A percentile compares a stretch with the other conserved stretches of the same genome.
phyloP scores from a whole-genome alignment of 2,329 filamentous ascomycete species.

The Aureobasidium sp. region DNA sequence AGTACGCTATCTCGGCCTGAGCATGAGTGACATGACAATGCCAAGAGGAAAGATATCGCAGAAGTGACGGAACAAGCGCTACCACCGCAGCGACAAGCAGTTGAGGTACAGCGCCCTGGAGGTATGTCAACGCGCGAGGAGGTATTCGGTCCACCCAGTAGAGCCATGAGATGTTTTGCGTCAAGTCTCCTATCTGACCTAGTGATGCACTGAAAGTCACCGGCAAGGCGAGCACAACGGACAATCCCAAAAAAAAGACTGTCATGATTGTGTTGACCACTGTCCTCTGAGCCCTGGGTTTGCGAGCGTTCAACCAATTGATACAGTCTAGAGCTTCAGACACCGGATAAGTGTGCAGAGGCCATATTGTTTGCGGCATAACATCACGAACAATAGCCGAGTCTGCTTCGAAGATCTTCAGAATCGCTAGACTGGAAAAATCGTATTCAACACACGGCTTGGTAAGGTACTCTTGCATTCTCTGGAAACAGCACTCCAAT shows the following conservation, averaged over 20 bases:
- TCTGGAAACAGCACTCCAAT: neutral
- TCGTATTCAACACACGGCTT: neutral
- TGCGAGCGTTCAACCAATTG: too few relatives aligned
- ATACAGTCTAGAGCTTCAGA: too few relatives aligned
- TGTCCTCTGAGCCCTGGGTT: too few relatives aligned
- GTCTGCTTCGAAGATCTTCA: neutral
- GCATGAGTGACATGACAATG: neutral
- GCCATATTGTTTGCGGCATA: neutral
- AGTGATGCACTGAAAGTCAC: too few relatives aligned
- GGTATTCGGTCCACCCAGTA: too few relatives aligned
- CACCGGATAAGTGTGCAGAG: neutral
- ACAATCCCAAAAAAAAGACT: too few relatives aligned
- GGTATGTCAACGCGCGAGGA: too few relatives aligned
- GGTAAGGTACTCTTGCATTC: neutral
- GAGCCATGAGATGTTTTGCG: too few relatives aligned
- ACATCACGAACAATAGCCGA: neutral
- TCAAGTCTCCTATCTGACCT: too few relatives aligned
- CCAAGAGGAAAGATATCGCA: neutral
- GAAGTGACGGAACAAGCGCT: slow-evolving; percentile 1
- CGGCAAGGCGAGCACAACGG: too few relatives aligned
- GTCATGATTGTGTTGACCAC: too few relatives aligned
- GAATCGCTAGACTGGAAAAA: neutral
- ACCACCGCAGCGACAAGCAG: neutral
- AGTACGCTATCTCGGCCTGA: neutral
- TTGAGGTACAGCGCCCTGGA: too few relatives aligned